A percentile compares a stretch with the other conserved stretches of the same genome.
These are phyloP conservation scores for Corchorus capsularis DNA, from an alignment of 345 rosid species.

Conservation along the genomic window DNA sequence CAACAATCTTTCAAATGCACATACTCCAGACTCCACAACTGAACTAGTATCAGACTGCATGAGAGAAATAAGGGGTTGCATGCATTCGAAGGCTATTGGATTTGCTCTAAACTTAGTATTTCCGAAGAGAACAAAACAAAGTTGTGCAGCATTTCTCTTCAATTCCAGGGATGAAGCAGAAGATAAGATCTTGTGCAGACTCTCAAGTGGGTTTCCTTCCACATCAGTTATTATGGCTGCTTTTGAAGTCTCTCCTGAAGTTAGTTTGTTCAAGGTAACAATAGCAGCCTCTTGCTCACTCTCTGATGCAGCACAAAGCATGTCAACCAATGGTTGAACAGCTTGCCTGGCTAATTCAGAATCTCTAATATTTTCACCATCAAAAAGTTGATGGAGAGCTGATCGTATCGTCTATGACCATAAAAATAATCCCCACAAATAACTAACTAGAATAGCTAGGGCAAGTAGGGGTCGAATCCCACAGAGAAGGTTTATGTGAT, in stretches of 20 bases:
- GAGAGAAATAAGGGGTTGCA: slow-evolving; percentile 60
- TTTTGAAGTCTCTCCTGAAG: slow-evolving; percentile 56
- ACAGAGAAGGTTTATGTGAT: no score
- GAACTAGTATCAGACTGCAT: slow-evolving; percentile 52
- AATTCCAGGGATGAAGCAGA: slow-evolving; percentile 66
- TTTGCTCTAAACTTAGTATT: slow-evolving; percentile 52
- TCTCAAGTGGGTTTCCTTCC: slow-evolving; percentile 67
- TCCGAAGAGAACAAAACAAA: slow-evolving; percentile 64
- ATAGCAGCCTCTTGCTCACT: slow-evolving; percentile 80
- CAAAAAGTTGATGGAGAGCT: slow-evolving; percentile 68
- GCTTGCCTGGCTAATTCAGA: slow-evolving; percentile 79
- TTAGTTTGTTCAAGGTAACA: slow-evolving; percentile 68
- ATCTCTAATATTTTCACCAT: slow-evolving; percentile 66
- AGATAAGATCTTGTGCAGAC: slow-evolving; percentile 57
- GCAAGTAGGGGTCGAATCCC: no score
- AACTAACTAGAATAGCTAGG: no score
- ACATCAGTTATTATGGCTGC: slow-evolving; percentile 50
- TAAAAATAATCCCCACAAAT: no score
- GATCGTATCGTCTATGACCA: no score
- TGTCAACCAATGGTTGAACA: slow-evolving; percentile 80
- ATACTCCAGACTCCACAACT: slow-evolving; percentile 66
- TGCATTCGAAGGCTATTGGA: slow-evolving; percentile 61
- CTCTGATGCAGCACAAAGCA: slow-evolving; percentile 71
- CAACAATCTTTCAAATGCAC: slow-evolving; percentile 72
- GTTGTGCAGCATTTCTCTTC: slow-evolving; percentile 74